Base-by-base conservation (phyloP, 2,329 filamentous ascomycete genomes). In the Pleoardoris graminearum region DNA sequence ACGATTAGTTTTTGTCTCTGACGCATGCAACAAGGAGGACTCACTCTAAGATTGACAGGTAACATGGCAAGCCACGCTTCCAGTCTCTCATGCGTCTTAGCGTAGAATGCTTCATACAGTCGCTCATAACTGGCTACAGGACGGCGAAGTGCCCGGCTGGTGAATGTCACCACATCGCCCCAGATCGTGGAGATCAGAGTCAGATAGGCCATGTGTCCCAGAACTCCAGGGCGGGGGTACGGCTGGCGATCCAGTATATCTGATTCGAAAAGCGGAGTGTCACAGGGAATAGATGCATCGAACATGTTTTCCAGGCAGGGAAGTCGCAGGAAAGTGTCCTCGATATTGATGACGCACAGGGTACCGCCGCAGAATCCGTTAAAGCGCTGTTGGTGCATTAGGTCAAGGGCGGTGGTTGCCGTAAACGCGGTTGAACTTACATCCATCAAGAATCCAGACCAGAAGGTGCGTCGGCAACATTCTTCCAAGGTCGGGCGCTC, bases 391-490 rank as follows among this genome's bases (percentile, higher is more conserved):
- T 57, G 54, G 55, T 58, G 58, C 8, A 57, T 61, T 60, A 65
- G 59, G 62, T 67, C 59, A 67, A 61, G 59, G 53, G 66, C 61
- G 57, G 66, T 63, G 44, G 67, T 66, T 51, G 60, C 57, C 53
- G 61, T 66, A 56, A 62, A 64, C 57, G 65, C 57, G 43, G 63
- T 64, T 57, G 64, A 59, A 74, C 79, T 76, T 71, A 81, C 79
- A 72, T 91, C 88, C 69, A 89, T 80, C 60, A 90, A 75, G 60
- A 86, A 89, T 46, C 84, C 81, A 23, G 85, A 83, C 87, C 87
- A 91, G 63, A 90, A 87, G 0, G 86, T 90, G 50, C 88, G 79
- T 57, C 87, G 80, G 54, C 84, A 80, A 61, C 85, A 86, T 71
- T 91, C 88, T 21, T 81, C 80, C 59, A 86, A 81, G 25, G 82